A percentile compares a stretch with the other conserved stretches of the same genome.
Evolutionary conservation across 148 eudicot genomes (phyloP).

Genomic region (Heliamphora exappendiculata): DNA sequence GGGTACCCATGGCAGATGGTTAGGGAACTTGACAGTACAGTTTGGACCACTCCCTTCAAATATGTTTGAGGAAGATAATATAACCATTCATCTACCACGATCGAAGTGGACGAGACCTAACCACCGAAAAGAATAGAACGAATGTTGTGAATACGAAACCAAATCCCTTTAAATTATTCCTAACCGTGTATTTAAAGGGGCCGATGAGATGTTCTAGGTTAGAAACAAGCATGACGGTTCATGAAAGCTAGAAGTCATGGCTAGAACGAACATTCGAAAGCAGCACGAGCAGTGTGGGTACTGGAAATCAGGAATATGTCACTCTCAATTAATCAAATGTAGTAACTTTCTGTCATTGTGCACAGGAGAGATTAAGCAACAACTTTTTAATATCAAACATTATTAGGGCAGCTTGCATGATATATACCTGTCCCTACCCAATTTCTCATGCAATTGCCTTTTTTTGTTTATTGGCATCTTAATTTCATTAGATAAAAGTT

Average conservation of each 20-base stretch:
- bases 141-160: not conserved
- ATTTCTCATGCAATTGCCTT: too few relatives aligned
- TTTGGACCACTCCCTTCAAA: conserved; percentile 1
- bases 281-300: not conserved
- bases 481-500: too few relatives aligned
- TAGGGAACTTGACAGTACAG: not conserved
- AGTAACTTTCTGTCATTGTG: not conserved
- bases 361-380: conserved; percentile 6
- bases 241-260: conserved; percentile 8
- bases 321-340: conserved; percentile 4
- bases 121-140: not conserved
- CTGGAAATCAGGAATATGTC: not conserved
- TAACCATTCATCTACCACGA: not conserved
- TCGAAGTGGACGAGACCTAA: conserved; percentile 1
- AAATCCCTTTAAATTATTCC: not conserved
- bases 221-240: not conserved
- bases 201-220: not conserved
- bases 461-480: too few relatives aligned
- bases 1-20: not conserved
- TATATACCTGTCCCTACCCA: too few relatives aligned
- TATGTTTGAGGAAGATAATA: not conserved
- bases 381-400: too few relatives aligned
- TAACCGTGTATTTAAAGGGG: not conserved
- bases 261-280: not conserved
- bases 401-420: too few relatives aligned